Conservation (phyloP, 768 basidiomycete genomes). For the Kwoniella sp. region DNA sequence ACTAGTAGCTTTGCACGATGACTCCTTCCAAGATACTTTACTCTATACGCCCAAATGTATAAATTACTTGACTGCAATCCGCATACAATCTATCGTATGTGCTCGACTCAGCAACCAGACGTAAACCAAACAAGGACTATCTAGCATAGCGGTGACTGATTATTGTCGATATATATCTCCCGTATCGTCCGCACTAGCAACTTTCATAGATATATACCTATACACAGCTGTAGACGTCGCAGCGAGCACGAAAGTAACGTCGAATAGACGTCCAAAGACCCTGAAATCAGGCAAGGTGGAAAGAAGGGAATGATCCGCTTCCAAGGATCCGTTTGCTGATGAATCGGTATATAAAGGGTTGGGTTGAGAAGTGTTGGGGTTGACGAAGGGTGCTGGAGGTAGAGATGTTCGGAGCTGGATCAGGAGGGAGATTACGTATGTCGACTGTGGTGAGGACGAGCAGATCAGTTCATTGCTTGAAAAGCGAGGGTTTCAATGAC, state of each 20-base stretch:
- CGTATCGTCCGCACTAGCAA: conserved; percentile 45
- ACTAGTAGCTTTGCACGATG: not conserved
- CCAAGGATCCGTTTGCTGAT: conserved; percentile 4
- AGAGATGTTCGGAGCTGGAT: conserved; percentile 53
- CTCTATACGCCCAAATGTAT: conserved; percentile 4
- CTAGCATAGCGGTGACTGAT: too few species aligned
- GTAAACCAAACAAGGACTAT: too few species aligned
- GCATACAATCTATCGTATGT: too few species aligned
- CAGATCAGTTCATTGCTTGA: too few species aligned
- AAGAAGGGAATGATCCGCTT: conserved; percentile 41
- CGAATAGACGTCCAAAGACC: conserved; percentile 54
- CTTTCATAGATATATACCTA: conserved; percentile 45
- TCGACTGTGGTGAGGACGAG: conserved; percentile 37
- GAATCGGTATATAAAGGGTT: not conserved
- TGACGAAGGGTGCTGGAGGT: conserved; percentile 27
- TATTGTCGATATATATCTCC: conserved; percentile 33
- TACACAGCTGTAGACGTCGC: conserved; percentile 38
- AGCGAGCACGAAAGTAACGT: conserved; percentile 47
- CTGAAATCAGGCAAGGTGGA: conserved; percentile 52
- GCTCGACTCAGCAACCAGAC: too few species aligned
- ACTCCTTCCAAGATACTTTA: not conserved
- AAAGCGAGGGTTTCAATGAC: too few species aligned
- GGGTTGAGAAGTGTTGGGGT: not conserved
- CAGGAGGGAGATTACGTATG: conserved; percentile 53
- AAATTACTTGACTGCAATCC: not conserved